Evolutionary conservation across 2,329 filamentous ascomycete species (phyloP).

Genomic region (Claviceps maximensis): DNA sequence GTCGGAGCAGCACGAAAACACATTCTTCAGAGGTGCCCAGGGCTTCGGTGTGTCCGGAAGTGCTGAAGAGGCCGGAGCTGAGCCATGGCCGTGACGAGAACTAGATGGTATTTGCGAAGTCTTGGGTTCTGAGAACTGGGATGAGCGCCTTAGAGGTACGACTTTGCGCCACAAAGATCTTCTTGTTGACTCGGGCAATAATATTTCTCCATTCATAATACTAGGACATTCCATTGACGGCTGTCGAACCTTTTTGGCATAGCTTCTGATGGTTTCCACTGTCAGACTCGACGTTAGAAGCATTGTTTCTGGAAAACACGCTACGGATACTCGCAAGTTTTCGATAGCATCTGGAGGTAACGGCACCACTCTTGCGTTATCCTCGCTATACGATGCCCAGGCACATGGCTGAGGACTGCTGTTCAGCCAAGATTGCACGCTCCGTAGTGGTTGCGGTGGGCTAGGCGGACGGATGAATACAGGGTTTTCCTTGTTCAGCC

Average conservation of each 20-base stretch:
- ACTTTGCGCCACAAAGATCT: constrained; percentile 25
- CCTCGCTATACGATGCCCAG: constrained; percentile 19
- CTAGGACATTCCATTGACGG: constrained; percentile 14
- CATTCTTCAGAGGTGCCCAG: constrained; percentile 34
- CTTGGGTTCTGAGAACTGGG: constrained; percentile 4
- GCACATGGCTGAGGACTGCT: constrained; percentile 18
- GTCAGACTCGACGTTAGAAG: constrained; percentile 40
- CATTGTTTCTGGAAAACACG: constrained; percentile 47
- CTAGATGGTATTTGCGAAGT: background rate
- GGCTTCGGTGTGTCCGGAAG: constrained; percentile 16
- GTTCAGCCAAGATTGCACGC: constrained; percentile 24
- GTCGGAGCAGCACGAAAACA: constrained; percentile 39
- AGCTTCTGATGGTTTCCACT: constrained; percentile 43
- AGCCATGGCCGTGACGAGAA: constrained; percentile 2
- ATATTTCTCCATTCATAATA: constrained; percentile 10
- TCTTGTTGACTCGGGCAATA: constrained; percentile 8
- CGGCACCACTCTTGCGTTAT: constrained; percentile 28
- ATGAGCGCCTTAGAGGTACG: constrained; percentile 16
- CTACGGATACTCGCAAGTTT: constrained; percentile 37
- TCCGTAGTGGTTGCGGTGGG: constrained; percentile 21
- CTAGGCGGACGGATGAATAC: constrained; percentile 20
- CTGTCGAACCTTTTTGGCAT: constrained; percentile 40
- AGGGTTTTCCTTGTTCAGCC: constrained; percentile 8
- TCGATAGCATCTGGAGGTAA: constrained; percentile 41
- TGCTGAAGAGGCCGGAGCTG: constrained; percentile 8